Evolutionary conservation across 2,329 filamentous ascomycete genomes (phyloP).

Genomic region (Colletotrichum lupini): DNA sequence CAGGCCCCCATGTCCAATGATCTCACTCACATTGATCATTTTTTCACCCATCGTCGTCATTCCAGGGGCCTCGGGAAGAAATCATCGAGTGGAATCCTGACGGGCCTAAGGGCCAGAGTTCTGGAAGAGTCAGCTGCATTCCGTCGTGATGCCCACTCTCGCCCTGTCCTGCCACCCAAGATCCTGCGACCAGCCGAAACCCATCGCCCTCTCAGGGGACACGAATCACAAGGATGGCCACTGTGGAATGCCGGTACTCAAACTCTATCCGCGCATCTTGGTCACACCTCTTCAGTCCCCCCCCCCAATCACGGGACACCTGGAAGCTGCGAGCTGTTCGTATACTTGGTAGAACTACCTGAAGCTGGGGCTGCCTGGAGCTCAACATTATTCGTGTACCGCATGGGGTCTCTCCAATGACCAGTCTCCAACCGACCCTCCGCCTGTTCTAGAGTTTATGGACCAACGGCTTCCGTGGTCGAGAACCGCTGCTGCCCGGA

Average conservation of each 20-base stretch:
- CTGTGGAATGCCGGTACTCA: slow-evolving; percentile 23
- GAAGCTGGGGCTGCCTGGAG: neutral
- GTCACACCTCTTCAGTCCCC: neutral
- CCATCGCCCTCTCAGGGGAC: neutral
- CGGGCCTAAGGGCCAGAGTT: slow-evolving; percentile 8
- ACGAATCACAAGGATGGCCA: neutral
- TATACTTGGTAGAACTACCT: neutral
- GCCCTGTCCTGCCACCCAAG: slow-evolving; percentile 4
- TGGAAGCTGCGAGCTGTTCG: neutral
- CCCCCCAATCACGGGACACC: neutral
- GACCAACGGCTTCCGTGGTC: neutral
- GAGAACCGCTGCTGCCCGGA: neutral
- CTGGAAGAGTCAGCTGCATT: slow-evolving; percentile 29
- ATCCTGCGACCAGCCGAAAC: neutral
- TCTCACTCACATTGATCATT: slow-evolving; percentile 3
- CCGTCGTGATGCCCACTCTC: slow-evolving; percentile 5
- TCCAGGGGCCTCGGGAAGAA: slow-evolving; percentile 13
- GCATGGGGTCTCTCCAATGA: neutral
- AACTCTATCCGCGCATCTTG: slow-evolving; percentile 20
- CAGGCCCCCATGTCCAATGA: slow-evolving; percentile 1
- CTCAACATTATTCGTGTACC: slow-evolving; percentile 10
- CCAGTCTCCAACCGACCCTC: neutral
- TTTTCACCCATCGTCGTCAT: neutral
- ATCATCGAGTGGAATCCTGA: neutral
- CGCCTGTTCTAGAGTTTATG: slow-evolving; percentile 7